A percentile compares a stretch with the other conserved stretches of the same genome.
These are phyloP conservation scores for Saccharomycopsis fodiens DNA, from an alignment of 805 yeast genomes.

Conservation along the genomic window DNA sequence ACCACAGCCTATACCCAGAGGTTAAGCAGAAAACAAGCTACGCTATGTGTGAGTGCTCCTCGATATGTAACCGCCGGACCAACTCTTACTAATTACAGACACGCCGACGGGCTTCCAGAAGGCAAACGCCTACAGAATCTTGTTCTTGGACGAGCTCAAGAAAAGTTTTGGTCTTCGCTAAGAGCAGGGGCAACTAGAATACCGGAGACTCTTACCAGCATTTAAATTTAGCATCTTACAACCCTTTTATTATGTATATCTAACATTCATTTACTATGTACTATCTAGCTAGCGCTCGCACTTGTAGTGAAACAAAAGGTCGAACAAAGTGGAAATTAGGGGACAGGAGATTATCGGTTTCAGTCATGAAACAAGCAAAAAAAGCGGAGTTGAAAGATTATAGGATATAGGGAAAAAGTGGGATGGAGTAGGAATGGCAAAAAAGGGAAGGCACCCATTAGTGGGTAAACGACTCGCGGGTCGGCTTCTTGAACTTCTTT, in stretches of 20 bases:
- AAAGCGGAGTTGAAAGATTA: too few relatives aligned
- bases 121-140: conserved; percentile 48
- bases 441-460: background rate
- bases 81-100: conserved; percentile 27
- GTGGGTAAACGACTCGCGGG: conserved; percentile 30
- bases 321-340: too few relatives aligned
- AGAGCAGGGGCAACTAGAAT: too few relatives aligned
- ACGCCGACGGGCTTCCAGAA: conserved; percentile 49
- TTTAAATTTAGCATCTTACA: too few relatives aligned
- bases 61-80: conserved; percentile 5
- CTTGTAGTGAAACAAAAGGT: too few relatives aligned
- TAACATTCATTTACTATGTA: too few relatives aligned
- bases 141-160: conserved; percentile 58
- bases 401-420: background rate
- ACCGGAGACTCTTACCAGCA: too few relatives aligned
- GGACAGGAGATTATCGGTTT: too few relatives aligned
- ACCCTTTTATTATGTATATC: too few relatives aligned
- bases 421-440: background rate
- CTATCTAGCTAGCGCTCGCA: too few relatives aligned
- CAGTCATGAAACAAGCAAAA: too few relatives aligned
- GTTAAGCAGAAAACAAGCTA: conserved; percentile 20
- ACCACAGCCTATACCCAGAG: conserved; percentile 20
- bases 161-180: conserved; percentile 47
- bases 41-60: conserved; percentile 15
- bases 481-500: conserved; percentile 51